A percentile compares a stretch with the other conserved stretches of the same genome.
These are phyloP conservation scores for Cordyceps cicadae DNA, from an alignment of 2,329 filamentous ascomycete species.

Conservation along the genomic window DNA sequence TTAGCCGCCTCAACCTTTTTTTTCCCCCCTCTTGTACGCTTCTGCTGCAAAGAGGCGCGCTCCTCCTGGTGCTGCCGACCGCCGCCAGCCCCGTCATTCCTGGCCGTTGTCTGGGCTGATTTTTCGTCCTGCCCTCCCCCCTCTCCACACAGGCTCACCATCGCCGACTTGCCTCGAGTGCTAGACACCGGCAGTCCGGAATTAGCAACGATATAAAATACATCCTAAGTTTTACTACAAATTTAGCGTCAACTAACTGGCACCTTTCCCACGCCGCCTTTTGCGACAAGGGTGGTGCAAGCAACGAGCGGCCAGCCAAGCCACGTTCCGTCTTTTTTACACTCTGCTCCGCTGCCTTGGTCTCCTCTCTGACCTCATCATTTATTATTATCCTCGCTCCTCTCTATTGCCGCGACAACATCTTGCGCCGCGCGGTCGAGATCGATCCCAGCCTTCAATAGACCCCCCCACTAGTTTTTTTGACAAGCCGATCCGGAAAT, in stretches of 20 bases:
- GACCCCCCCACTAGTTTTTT: no score
- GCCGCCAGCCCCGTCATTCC: not conserved
- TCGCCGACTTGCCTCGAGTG: not conserved
- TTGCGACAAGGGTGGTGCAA: slow-evolving; percentile 1
- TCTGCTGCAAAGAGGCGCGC: not conserved
- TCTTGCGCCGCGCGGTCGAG: no score
- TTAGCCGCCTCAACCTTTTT: slow-evolving; percentile 14
- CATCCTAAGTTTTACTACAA: not conserved
- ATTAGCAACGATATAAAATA: not conserved
- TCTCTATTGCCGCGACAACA: no score
- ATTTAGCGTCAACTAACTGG: slow-evolving; percentile 2
- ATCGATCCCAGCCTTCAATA: no score
- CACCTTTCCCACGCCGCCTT: not conserved
- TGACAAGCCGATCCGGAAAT: no score
- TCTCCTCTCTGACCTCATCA: slow-evolving; percentile 32
- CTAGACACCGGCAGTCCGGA: not conserved
- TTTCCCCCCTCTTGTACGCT: slow-evolving; percentile 3
- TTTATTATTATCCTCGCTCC: no score
- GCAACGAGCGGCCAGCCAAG: not conserved
- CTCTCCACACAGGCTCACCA: no score
- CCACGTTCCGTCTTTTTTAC: slow-evolving; percentile 1
- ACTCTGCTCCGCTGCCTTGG: not conserved
- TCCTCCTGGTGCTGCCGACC: not conserved
- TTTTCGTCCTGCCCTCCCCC: not conserved
- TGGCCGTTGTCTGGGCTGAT: not conserved